Conservation (phyloP, 805 yeast species). For the Cyberlindnera lachancei region DNA sequence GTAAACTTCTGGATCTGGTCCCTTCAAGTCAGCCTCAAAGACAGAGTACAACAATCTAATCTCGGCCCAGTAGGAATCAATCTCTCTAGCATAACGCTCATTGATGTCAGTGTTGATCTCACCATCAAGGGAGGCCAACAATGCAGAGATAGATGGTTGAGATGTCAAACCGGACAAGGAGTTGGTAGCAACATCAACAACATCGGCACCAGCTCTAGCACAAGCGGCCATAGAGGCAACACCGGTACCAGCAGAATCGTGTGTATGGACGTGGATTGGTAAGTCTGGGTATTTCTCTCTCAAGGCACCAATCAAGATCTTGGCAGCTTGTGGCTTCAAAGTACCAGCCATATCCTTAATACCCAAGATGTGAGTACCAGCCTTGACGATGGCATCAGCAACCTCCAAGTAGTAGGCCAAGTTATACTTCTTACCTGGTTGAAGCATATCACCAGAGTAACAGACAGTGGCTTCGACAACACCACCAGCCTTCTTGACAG, state of each 20-base stretch:
- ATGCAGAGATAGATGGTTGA: constrained; percentile 92
- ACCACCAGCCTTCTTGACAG: constrained; percentile 97
- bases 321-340: constrained; percentile 91
- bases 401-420: constrained; percentile 79
- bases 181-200: constrained; percentile 94
- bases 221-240: constrained; percentile 94
- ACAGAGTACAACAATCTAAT: constrained; percentile 95
- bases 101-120: constrained; percentile 68
- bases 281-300: constrained; percentile 84
- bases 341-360: constrained; percentile 99
- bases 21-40: constrained; percentile 97
- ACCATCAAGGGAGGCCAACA: constrained; percentile 88
- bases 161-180: constrained; percentile 98
- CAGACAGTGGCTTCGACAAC: constrained; percentile 98
- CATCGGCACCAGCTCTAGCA: constrained; percentile 96
- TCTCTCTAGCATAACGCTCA: constrained; percentile 61
- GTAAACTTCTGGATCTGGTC: constrained; percentile 99
- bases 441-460: constrained; percentile 98
- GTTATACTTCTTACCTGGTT: constrained; percentile 93
- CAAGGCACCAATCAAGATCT: constrained; percentile 65
- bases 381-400: constrained; percentile 73
- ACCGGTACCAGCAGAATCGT: constrained; percentile 99
- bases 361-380: constrained; percentile 97
- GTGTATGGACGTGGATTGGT: constrained; percentile 98
- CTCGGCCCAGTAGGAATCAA: constrained; percentile 98